Evolutionary conservation across 164 flowering plant species (phyloP), one percentile per base, ranked within the genome.

Genomic region (Macadamia integrifolia): DNA sequence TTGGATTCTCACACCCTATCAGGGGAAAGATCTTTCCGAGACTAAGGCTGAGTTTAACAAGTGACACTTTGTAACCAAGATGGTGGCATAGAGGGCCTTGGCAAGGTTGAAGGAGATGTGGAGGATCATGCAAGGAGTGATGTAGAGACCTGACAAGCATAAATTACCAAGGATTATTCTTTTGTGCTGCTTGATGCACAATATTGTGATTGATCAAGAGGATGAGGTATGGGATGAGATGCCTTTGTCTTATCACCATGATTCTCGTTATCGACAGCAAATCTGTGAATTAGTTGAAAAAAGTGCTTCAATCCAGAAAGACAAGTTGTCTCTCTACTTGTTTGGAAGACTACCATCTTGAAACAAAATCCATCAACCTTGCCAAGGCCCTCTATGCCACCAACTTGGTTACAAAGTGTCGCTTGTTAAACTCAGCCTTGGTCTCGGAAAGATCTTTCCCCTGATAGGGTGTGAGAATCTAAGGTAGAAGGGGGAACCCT

Each of bases 61-160:
- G 74, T 74, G 90, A 50, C 93, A 86, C 76, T 76, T 65, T 60
- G 91, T 82, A 17, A 88, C 96, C 23, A 75, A 81, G 48, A 63
- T 78, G 79, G 90, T 89, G 67, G 96, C 92, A 2, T 75, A 79
- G 64, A 78, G 87, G 64, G 97, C 98, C 12, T 66, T 93, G 58
- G 81, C 87, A 8, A 81, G 92, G 80, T 55, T 93, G 72, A 93
- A 93, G 79, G 97, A 87, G 35, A 85, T 67, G 82, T 91, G 98
- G 97, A 88, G 76, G 80, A 84, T 91, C 66, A 80, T 93, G 53
- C 82, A 82, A 13, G 94, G 92, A 35, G 85, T 76, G 6, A 89
- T 93, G 98, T 93, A 96, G 96, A 85, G 93, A 68, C 98, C 98
- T 0, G 98, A 93, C 79, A 91, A 81, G 77, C 81, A 88, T 60